These are phyloP conservation scores for Diospyros lotus DNA, from an alignment of 148 eudicot genomes.

Conservation along the genomic window DNA sequence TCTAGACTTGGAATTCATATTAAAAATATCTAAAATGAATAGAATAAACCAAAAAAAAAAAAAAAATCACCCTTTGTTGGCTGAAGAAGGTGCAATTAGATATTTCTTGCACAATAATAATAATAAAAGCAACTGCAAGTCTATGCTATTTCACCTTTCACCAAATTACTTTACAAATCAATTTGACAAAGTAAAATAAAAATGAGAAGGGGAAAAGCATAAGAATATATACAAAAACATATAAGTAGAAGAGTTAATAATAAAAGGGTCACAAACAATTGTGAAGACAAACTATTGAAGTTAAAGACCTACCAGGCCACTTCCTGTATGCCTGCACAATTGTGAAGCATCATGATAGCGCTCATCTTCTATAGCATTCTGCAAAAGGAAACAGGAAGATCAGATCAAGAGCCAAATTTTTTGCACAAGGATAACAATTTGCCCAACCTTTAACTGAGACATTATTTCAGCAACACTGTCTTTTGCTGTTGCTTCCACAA, in stretches of 20 bases:
- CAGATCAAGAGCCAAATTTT: conserved; percentile 6
- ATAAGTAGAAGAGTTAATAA: neutral
- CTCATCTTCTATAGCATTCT: conserved; percentile 89
- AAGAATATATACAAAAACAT: neutral
- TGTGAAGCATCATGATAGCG: conserved; percentile 93
- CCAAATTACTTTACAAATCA: neutral
- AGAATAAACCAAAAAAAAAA: neutral
- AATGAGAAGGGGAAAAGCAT: no score
- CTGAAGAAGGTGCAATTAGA: neutral
- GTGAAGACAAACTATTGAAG: neutral
- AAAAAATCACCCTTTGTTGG: neutral
- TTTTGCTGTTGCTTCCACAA: conserved; percentile 71
- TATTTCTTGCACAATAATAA: neutral
- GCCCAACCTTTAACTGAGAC: conserved; percentile 66
- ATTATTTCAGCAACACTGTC: conserved; percentile 83
- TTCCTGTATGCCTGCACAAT: conserved; percentile 75
- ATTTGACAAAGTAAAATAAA: neutral
- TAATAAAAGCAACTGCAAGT: neutral
- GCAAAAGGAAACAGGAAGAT: conserved; percentile 22
- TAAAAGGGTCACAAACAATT: neutral
- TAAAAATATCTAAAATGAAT: neutral
- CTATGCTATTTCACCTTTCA: neutral
- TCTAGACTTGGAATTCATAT: neutral
- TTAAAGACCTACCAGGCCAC: conserved; percentile 74
- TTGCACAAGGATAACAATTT: neutral